Percentiles rank a stretch among this genome's conserved stretches.
Conservation (phyloP, 2,329 filamentous ascomycete genomes). For the Pseudocercospora fuligena region DNA sequence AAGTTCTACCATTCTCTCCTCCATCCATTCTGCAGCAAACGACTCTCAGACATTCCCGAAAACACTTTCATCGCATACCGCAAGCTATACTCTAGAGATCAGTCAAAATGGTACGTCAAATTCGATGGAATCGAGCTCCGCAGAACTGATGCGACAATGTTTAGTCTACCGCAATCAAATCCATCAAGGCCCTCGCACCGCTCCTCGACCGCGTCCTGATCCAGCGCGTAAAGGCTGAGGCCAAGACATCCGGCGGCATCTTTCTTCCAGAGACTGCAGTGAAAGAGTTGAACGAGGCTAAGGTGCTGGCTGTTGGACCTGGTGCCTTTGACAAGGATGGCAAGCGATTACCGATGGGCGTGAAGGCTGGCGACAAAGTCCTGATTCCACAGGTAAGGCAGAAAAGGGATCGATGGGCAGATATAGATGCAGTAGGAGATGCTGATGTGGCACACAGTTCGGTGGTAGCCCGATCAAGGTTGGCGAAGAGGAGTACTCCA, state of each 20-base stretch:
- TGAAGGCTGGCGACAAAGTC: conserved; percentile 84
- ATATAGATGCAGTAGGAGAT: not conserved
- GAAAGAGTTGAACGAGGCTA: conserved; percentile 98
- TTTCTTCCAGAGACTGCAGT: conserved; percentile 96
- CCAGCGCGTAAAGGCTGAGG: conserved; percentile 95
- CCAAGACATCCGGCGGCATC: conserved; percentile 95
- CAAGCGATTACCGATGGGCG: conserved; percentile 83
- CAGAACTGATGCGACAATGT: conserved; percentile 26
- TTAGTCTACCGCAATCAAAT: conserved; percentile 72
- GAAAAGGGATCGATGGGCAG: not conserved
- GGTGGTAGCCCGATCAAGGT: conserved; percentile 96
- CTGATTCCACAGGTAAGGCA: conserved; percentile 85
- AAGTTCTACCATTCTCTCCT: conserved; percentile 9
- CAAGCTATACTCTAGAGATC: not conserved
- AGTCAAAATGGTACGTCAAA: conserved; percentile 35
- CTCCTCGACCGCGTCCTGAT: conserved; percentile 98
- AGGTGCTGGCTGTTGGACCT: conserved; percentile 92
- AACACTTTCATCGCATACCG: conserved; percentile 18
- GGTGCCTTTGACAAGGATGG: conserved; percentile 87
- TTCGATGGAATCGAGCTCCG: conserved; percentile 14
- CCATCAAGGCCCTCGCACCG: conserved; percentile 90
- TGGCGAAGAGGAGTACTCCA: conserved; percentile 91
- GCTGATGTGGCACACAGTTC: conserved; percentile 61
- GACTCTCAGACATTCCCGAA: conserved; percentile 27
- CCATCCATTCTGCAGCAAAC: conserved; percentile 8